Evolutionary conservation across 352 stramenopile species (phyloP), one percentile per base, ranked within the genome.

Genomic region (Globisporangium iwayamae): DNA sequence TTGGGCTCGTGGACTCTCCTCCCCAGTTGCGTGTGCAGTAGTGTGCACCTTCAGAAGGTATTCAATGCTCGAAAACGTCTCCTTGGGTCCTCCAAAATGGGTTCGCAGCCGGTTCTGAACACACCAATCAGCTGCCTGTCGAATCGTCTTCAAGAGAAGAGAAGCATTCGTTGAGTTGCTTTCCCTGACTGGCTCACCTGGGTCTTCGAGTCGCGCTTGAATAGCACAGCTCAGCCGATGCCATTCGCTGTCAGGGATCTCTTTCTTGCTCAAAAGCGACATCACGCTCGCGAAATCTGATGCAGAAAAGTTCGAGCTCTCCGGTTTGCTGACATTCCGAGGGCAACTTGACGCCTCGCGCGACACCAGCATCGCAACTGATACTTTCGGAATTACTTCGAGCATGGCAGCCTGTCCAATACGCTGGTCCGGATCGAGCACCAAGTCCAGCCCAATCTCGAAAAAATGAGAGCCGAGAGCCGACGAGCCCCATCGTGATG

Each of bases 31-130:
- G 30, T 58, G 52, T 3, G 41, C 28, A 30, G 28, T 38, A n/a
- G 67, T 63, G 65, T 81, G 73, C 39, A 74, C 53, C 30, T 83
- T 71, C 32, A 93, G 62, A 38, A 94, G 66, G 11, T 68, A 74
- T 62, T 96, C 85, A n/a, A 96, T 77, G 10, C 75, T 79, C 6
- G 79, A 77, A 75, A 96, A 94, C 25, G 73, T 91, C 59, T 91
- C 78, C 43, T 83, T 78, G 43, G 87, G 82, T 3, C 81, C 82
- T 39, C 87, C 87, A 57, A 92, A 85, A 61, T 89, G 79, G 4
- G 87, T 93, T 14, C 87, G 81, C 34, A 96, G 66, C 48, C 87
- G 75, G 54, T 83, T 85, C 14, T 89, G 73, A 20, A 93, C 71
- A 46, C 84, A 89, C 84, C 85, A 96, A 16, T 56, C 68, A 18